These are phyloP conservation scores for Cenococcum geophilum DNA, from an alignment of 495 filamentous ascomycete genomes.

Conservation along the genomic window DNA sequence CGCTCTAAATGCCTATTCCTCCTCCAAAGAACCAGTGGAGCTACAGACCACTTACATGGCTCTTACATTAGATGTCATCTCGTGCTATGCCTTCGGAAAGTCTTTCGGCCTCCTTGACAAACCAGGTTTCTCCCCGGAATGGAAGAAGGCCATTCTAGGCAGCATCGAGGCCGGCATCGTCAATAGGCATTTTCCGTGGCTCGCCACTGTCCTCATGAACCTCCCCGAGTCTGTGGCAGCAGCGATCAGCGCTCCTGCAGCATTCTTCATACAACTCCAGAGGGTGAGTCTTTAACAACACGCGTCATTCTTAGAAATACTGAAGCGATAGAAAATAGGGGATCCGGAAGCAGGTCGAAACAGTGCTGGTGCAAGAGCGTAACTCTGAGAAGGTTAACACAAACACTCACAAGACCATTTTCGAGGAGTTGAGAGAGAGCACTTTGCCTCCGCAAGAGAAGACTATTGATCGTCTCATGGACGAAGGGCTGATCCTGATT, in stretches of 20 bases:
- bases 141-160: no score
- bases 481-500: slow-evolving; percentile 17
- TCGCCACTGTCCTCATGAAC: not conserved
- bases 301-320: no score
- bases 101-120: slow-evolving; percentile 13
- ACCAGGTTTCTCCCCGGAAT: slow-evolving; percentile 7
- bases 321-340: no score
- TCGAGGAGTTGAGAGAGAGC: slow-evolving; percentile 5
- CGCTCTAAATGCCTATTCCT: not conserved
- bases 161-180: no score
- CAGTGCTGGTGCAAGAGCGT: no score
- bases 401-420: slow-evolving; percentile 1
- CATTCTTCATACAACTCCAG: no score
- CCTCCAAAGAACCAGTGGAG: slow-evolving; percentile 4
- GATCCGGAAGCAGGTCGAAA: no score
- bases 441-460: slow-evolving; percentile 20
- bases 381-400: no score
- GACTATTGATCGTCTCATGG: slow-evolving; percentile 3
- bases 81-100: slow-evolving; percentile 5
- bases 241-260: not conserved
- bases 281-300: no score
- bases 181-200: not conserved
- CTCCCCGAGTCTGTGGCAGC: slow-evolving; percentile 1
- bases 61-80: slow-evolving; percentile 15
- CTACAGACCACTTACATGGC: slow-evolving; percentile 8